Evolutionary conservation across 148 eudicot genomes (phyloP).

Genomic region (Dianthus caryophyllus): DNA sequence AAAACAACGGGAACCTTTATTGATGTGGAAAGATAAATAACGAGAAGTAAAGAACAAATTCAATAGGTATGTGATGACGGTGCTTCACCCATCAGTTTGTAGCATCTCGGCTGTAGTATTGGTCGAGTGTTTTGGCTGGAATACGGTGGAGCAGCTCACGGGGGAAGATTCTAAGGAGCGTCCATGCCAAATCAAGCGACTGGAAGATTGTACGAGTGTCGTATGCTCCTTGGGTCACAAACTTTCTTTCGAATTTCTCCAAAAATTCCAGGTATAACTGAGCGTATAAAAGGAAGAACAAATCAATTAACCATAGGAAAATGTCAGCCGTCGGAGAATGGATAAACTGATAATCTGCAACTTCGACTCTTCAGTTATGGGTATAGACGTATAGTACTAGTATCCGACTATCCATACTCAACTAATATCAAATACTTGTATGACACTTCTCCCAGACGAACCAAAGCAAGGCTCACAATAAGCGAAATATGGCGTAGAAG

Average conservation of each 20-base stretch:
- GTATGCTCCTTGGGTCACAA: slow-evolving; percentile 94
- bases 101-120: slow-evolving; percentile 83
- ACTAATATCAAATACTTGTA: too few relatives aligned
- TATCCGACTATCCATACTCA: too few relatives aligned
- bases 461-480: too few relatives aligned
- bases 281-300: slow-evolving; percentile 3
- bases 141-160: slow-evolving; percentile 99
- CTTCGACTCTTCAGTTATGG: neutral
- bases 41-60: slow-evolving; percentile 20
- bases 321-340: neutral
- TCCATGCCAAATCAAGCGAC: slow-evolving; percentile 97
- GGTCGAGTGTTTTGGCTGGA: slow-evolving; percentile 98
- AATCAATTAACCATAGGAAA: neutral
- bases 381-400: too few relatives aligned
- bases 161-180: slow-evolving; percentile 90
- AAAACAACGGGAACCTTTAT: slow-evolving; percentile 30
- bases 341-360: neutral
- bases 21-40: slow-evolving; percentile 18
- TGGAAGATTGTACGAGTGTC: slow-evolving; percentile 96
- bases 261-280: slow-evolving; percentile 92
- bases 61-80: slow-evolving; percentile 3
- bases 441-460: too few relatives aligned
- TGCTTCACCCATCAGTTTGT: slow-evolving; percentile 37
- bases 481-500: too few relatives aligned
- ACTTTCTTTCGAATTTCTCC: slow-evolving; percentile 97